Conservation (phyloP, 148 eudicot species). For the Beta vulgaris region DNA sequence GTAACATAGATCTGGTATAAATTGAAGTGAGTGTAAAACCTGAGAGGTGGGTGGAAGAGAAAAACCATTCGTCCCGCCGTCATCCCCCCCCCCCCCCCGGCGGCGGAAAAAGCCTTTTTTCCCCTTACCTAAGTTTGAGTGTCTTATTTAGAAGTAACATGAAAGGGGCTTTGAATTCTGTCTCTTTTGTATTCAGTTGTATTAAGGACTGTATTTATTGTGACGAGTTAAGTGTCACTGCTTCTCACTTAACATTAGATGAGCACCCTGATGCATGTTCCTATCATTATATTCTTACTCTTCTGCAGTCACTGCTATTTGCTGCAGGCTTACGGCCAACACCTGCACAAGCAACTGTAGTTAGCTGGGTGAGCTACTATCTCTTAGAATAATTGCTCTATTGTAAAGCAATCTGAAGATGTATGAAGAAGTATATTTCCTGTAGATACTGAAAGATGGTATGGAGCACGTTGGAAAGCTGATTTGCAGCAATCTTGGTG, state of each 20-base stretch:
- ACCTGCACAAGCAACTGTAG: conserved; percentile 97
- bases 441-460: conserved; percentile 91
- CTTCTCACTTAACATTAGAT: background rate
- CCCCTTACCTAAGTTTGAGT: too few species aligned
- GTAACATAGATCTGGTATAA: background rate
- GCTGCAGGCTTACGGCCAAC: conserved; percentile 99
- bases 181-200: background rate
- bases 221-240: background rate
- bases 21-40: background rate
- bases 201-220: background rate
- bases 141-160: too few species aligned
- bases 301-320: conserved; percentile 95
- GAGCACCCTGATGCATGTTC: conserved; percentile 11
- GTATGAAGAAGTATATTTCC: conserved; percentile 7
- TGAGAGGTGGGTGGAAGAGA: background rate
- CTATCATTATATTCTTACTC: conserved; percentile 42
- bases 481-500: conserved; percentile 95
- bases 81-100: too few species aligned
- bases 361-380: conserved; percentile 80
- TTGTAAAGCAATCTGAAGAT: conserved; percentile 11
- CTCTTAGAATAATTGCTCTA: background rate
- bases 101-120: too few species aligned
- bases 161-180: background rate
- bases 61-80: too few species aligned
- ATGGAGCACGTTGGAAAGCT: conserved; percentile 98